Evolutionary conservation across 2,329 filamentous ascomycete species (phyloP), one percentile per base, ranked within the genome.

Genomic region (Apiospora arundinis): DNA sequence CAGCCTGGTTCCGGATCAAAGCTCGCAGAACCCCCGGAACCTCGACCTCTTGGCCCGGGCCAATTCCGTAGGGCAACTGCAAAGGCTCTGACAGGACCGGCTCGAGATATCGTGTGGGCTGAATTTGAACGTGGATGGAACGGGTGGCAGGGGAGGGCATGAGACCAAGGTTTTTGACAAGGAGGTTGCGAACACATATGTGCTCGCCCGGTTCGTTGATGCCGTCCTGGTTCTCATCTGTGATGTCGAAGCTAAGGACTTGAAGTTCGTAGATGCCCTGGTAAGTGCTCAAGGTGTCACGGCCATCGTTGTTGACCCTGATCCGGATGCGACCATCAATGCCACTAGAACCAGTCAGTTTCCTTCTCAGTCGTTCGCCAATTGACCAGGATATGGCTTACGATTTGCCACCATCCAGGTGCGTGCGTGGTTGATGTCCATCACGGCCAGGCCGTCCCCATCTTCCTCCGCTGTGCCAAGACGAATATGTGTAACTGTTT

Each of bases 121-220:
- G 16, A 28, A 60, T 60, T 16, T 8, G 21, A 18, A 60, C 52
- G 28, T 60, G 25, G 52, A 60, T 21, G 28, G 52, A 28, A 9
- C 25, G 52, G 28, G 52, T 60, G 52, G 52, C 52, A 9, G 52
- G 52, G 52, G 52, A 37, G 25, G 52, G 52, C 52, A 60, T 60
- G 28, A 11, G 52, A 18, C 52, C 52, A 5, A 21, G 7, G 28
- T 60, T 60, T 6, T 25, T 3, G 28, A 60, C 52, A 4, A 60
- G 6, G 16, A 60, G 28, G 28, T 60, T 37, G 6, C 21, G 52
- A 18, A 60, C 52, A 9, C 21, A 7, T 9, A 60, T 21, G 7
- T 60, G 52, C 52, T 60, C 52, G 8, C 52, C 52, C 1, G 52
- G 52, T 16, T 60, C 52, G 28, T 60, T 60, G 52, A 60, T 37